Evolutionary conservation across 2,329 filamentous ascomycete genomes (phyloP).

Genomic region (Ophiosphaerella korrae): DNA sequence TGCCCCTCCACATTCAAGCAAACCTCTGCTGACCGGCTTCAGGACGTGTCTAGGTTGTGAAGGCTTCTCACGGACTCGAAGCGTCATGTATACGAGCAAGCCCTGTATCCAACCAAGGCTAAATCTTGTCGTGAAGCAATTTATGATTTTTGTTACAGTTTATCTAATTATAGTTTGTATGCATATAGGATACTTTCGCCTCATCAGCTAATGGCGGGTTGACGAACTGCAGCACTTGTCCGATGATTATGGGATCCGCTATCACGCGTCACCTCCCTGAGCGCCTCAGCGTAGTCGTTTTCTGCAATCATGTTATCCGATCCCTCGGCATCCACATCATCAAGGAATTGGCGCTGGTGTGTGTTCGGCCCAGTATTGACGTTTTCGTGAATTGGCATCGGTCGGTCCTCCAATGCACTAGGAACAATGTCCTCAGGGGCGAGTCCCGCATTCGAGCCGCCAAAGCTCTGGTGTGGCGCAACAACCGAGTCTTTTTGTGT

Average conservation of each 20-base stretch:
- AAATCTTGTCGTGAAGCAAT: too few relatives aligned
- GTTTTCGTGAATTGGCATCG: conserved; percentile 17
- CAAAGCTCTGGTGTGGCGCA: conserved; percentile 20
- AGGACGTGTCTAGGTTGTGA: too few relatives aligned
- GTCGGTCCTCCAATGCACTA: conserved; percentile 30
- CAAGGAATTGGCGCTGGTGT: conserved; percentile 24
- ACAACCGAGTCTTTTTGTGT: conserved; percentile 34
- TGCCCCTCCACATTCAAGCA: too few relatives aligned
- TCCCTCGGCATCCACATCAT: conserved; percentile 20
- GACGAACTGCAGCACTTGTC: conserved; percentile 5
- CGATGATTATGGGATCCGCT: conserved; percentile 9
- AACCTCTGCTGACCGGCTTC: too few relatives aligned
- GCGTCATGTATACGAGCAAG: too few relatives aligned
- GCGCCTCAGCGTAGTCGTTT: conserved; percentile 35
- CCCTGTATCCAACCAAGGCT: too few relatives aligned
- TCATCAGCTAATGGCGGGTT: conserved; percentile 4
- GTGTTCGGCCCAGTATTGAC: conserved; percentile 21
- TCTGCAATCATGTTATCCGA: conserved; percentile 27
- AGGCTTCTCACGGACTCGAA: too few relatives aligned
- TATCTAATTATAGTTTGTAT: too few relatives aligned
- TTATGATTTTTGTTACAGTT: too few relatives aligned
- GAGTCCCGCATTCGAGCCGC: conserved; percentile 17
- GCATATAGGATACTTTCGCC: too few relatives aligned
- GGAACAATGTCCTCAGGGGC: conserved; percentile 39
- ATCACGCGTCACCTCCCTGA: conserved; percentile 33